Evolutionary conservation across 2,329 filamentous ascomycete species (phyloP).

Genomic region (Pseudogymnoascus sp.): DNA sequence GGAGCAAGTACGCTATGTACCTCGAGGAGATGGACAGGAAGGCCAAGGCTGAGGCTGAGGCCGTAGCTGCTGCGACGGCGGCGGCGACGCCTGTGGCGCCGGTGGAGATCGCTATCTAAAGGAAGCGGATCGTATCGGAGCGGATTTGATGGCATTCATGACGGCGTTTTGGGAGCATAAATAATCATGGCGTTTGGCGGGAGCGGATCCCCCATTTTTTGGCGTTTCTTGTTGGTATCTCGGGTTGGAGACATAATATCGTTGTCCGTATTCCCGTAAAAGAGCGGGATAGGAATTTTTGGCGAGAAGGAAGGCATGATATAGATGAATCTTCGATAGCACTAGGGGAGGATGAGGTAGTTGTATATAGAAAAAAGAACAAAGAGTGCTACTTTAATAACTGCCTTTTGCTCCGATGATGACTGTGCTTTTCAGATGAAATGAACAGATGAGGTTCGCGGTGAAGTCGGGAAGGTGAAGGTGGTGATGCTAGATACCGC

Average conservation of each 20-base stretch:
- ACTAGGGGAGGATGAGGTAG: neutral
- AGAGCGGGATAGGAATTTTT: neutral
- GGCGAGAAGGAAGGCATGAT: neutral
- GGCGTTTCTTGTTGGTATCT: neutral
- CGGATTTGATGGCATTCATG: conserved; percentile 2
- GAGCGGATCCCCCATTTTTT: neutral
- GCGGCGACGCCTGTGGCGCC: neutral
- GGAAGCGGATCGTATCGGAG: neutral
- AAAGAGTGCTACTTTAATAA: neutral
- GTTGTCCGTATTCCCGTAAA: neutral
- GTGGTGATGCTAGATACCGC: neutral
- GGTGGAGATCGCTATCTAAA: neutral
- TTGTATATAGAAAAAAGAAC: neutral
- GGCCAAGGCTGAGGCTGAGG: conserved; percentile 22
- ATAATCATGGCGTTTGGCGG: neutral
- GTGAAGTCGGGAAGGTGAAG: neutral
- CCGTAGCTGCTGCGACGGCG: neutral
- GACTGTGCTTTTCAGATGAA: neutral
- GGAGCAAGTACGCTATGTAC: conserved; percentile 84
- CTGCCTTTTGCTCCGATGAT: neutral
- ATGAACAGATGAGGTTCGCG: neutral
- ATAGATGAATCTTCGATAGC: neutral
- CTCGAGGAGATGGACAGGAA: conserved; percentile 28
- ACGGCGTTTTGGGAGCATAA: neutral
- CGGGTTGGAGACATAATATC: neutral